Base-by-base conservation (phyloP, 2,329 filamentous ascomycete species). In the Cadophora malorum region DNA sequence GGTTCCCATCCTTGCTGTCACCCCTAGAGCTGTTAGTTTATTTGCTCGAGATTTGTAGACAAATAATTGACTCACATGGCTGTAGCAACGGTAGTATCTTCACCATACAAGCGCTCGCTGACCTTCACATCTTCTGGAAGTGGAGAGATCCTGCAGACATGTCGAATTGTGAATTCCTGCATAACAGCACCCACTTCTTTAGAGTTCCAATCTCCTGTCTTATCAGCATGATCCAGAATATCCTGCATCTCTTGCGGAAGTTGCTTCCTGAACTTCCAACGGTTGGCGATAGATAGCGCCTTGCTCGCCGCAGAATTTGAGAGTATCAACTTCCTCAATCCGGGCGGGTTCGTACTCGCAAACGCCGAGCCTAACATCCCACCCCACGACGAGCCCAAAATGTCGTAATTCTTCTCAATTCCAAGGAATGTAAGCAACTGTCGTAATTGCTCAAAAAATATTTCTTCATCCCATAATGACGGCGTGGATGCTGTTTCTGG, bases 381-480 rank as follows among this genome's bases (percentile, higher is more conserved):
- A 14, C 85, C 84, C 84, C 84, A 86, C 10, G 79, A 82, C 35
- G 86, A 83, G 1, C 84, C 84, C 0, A 82, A 77, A 0, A 86
- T 64, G 68, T 83, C 79, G 64, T 82, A 83, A 0, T 71, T 55
- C 0, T 76, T 66, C 10, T 41, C 5, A 19, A 86, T 76, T 0
- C 76, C 77, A 0, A 86, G 78, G 52, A 80, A 74, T 0, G 67
- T 21, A 6, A 84, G 69, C 0, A 87, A 77, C 65, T 85, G 86
- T 28, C 83, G 79, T 0, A 87, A 79, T 71, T 87, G 84, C 16
- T 73, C 74, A 35, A 80, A 76, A 76, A 86, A 87, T 1, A 87
- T 78, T 3, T 81, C 76, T 0, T 80, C 70, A 0, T 77, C 79
- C 83, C 84, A 87, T 76, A 87, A 86, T 0, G 67, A 65, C 4